Evolutionary conservation across 2,329 filamentous ascomycete genomes (phyloP).

Genomic region (Aspergillus sp.): DNA sequence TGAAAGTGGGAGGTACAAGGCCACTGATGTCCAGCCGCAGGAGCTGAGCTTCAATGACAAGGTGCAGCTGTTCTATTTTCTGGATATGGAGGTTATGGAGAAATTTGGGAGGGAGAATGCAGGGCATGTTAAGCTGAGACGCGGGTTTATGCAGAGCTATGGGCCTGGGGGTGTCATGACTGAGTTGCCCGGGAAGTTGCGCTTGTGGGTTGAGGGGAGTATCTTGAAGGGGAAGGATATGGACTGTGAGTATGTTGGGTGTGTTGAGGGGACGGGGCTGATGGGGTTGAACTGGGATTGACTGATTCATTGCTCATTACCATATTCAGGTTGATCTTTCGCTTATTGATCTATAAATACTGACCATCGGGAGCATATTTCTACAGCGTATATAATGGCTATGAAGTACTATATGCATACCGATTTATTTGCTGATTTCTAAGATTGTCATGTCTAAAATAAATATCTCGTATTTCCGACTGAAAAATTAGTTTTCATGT

Average conservation of each 20-base stretch:
- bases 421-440: too few relatives aligned
- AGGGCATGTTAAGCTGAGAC: slow-evolving; percentile 13
- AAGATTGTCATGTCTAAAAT: too few relatives aligned
- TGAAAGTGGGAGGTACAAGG: background rate
- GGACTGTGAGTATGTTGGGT: slow-evolving; percentile 22
- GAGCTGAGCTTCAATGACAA: slow-evolving; percentile 16
- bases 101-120: slow-evolving; percentile 10
- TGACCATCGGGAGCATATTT: too few relatives aligned
- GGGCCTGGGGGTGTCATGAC: slow-evolving; percentile 9
- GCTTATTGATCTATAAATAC: too few relatives aligned
- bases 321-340: too few relatives aligned
- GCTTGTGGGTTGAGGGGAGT: slow-evolving; percentile 20
- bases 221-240: slow-evolving; percentile 15
- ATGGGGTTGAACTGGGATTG: slow-evolving; percentile 2
- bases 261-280: slow-evolving; percentile 18
- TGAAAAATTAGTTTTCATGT: too few relatives aligned
- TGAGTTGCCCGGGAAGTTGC: slow-evolving; percentile 1
- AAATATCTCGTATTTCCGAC: too few relatives aligned
- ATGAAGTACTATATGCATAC: too few relatives aligned
- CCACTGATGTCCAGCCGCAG: background rate
- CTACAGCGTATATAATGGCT: too few relatives aligned
- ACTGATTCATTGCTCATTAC: background rate
- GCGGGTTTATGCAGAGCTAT: slow-evolving; percentile 14
- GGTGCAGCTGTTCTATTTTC: slow-evolving; percentile 20
- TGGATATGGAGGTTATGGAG: slow-evolving; percentile 18